These are phyloP conservation scores for Schwanniomyces occidentalis DNA, from an alignment of 805 yeast species.

Conservation along the genomic window DNA sequence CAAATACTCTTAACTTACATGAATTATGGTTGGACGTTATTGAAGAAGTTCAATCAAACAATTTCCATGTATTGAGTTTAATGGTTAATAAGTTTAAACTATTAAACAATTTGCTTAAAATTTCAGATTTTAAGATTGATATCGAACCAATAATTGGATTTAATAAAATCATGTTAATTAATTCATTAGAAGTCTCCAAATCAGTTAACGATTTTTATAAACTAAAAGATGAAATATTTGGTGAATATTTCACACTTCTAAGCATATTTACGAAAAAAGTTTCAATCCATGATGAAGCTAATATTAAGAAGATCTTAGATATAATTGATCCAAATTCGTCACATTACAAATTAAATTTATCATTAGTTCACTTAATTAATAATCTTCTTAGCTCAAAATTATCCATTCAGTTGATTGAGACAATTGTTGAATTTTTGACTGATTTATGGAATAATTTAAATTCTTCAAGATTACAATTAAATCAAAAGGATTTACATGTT, in stretches of 20 bases:
- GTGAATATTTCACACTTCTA: conserved; percentile 23
- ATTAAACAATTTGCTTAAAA: conserved; percentile 23
- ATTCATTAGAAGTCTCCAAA: conserved; percentile 20
- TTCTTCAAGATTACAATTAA: conserved; percentile 59
- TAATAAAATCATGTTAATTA: conserved; percentile 16
- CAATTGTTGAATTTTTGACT: conserved; percentile 33
- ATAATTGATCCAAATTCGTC: conserved; percentile 11
- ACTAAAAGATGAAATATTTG: conserved; percentile 39
- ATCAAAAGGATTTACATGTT: conserved; percentile 65
- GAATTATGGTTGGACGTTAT: conserved; percentile 18
- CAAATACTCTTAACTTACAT: conserved; percentile 8
- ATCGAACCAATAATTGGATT: conserved; percentile 20
- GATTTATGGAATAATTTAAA: conserved; percentile 60
- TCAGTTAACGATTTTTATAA: conserved; percentile 40
- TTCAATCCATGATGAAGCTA: not conserved
- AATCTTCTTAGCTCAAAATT: conserved; percentile 10
- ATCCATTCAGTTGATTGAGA: conserved; percentile 8
- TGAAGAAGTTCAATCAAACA: conserved; percentile 18
- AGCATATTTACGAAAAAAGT: not conserved
- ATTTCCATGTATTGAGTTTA: conserved; percentile 17
- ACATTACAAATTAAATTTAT: conserved; percentile 24
- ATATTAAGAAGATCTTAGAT: conserved; percentile 2
- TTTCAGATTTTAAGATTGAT: conserved; percentile 7
- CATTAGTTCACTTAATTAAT: conserved; percentile 21
- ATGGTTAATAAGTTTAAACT: conserved; percentile 24